Evolutionary conservation across 345 rosid genomes (phyloP).

Genomic region (Jatropha curcas): DNA sequence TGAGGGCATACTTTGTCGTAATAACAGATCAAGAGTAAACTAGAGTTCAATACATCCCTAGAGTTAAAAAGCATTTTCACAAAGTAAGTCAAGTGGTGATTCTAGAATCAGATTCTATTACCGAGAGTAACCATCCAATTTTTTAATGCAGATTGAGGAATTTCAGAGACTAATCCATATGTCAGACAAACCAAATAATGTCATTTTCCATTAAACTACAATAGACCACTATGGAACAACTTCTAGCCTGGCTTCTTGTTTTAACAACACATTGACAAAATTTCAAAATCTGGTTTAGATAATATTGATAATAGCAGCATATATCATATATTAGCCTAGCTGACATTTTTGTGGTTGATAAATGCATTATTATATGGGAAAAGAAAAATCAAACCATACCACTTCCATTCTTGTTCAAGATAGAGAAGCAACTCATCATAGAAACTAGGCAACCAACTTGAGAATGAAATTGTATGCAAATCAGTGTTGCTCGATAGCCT

Average conservation of each 20-base stretch:
- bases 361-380: conserved; percentile 2
- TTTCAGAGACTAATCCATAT: background rate
- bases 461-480: conserved; percentile 48
- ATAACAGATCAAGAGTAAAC: background rate
- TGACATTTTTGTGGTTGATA: conserved; percentile 9
- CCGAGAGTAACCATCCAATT: background rate
- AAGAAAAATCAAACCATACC: conserved; percentile 46
- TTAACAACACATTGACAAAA: background rate
- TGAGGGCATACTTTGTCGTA: background rate
- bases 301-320: conserved; percentile 8
- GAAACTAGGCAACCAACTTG: conserved; percentile 93
- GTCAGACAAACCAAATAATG: background rate
- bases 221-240: background rate
- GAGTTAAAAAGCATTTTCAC: background rate
- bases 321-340: conserved; percentile 6
- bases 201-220: background rate
- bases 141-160: background rate
- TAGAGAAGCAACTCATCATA: conserved; percentile 89
- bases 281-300: conserved; percentile 4
- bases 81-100: background rate
- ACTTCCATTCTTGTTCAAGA: conserved; percentile 99
- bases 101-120: background rate
- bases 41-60: background rate
- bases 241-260: background rate
- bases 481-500: conserved; percentile 53